A percentile compares a stretch with the other conserved stretches of the same genome.
phyloP scores from a whole-genome alignment of 768 basidiomycete genomes.

The Termitomyces sp. region DNA sequence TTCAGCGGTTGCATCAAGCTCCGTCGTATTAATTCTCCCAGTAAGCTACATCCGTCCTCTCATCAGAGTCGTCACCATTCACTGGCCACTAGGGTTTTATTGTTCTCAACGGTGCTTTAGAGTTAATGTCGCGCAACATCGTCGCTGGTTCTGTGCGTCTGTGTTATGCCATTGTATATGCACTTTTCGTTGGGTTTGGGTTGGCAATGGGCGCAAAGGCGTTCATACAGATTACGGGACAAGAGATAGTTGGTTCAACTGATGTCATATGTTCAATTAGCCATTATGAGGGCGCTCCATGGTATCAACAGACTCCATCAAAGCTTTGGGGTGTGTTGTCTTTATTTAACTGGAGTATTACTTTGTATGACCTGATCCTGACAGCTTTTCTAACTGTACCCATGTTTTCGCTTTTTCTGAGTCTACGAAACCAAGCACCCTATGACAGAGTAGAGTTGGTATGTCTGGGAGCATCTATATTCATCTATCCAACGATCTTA shows the following conservation, averaged over 20 bases:
- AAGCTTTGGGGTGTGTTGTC: conserved; percentile 60
- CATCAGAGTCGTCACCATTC: conserved; percentile 10
- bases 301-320: conserved; percentile 71
- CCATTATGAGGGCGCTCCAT: conserved; percentile 53
- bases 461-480: neutral
- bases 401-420: conserved; percentile 59
- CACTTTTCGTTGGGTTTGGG: conserved; percentile 76
- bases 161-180: conserved; percentile 75
- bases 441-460: conserved; percentile 53
- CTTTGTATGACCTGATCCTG: neutral
- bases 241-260: neutral
- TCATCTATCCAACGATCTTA: neutral
- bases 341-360: neutral
- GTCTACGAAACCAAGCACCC: conserved; percentile 49
- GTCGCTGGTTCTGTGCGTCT: conserved; percentile 80
- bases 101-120: conserved; percentile 67
- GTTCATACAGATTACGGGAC: neutral
- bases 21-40: conserved; percentile 77
- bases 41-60: conserved; percentile 27
- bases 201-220: conserved; percentile 45
- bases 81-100: conserved; percentile 44
- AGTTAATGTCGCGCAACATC: conserved; percentile 75
- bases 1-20: conserved; percentile 69
- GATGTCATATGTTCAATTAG: conserved; percentile 43
- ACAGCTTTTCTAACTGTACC: conserved; percentile 47